Conservation (phyloP, 2,329 filamentous ascomycete species). For the Colletotrichum aenigma region DNA sequence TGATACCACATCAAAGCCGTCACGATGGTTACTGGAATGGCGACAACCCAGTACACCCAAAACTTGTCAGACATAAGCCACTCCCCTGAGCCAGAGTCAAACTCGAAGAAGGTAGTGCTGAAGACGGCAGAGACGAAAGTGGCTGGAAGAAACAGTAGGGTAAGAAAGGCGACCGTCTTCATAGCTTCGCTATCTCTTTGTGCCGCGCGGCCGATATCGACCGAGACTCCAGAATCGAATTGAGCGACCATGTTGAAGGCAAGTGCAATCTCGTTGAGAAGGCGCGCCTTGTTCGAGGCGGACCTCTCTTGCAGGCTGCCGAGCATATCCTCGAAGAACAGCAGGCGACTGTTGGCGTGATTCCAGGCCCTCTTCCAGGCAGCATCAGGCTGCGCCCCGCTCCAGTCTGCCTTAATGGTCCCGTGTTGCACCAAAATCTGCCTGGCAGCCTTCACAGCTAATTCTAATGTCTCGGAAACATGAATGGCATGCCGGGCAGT, state of each 20-base stretch:
- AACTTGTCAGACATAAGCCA: slow-evolving; percentile 35
- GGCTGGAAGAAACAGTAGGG: slow-evolving; percentile 52
- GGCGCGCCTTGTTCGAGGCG: slow-evolving; percentile 43
- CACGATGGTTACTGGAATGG: slow-evolving; percentile 29
- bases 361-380: slow-evolving; percentile 5
- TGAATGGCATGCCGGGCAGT: slow-evolving; percentile 48
- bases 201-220: slow-evolving; percentile 43
- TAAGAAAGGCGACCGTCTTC: slow-evolving; percentile 54
- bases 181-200: slow-evolving; percentile 54
- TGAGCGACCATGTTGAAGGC: slow-evolving; percentile 48
- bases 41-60: slow-evolving; percentile 40
- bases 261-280: slow-evolving; percentile 62
- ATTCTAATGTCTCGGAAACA: slow-evolving; percentile 44
- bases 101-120: slow-evolving; percentile 48
- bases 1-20: slow-evolving; percentile 26
- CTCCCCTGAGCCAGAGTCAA: slow-evolving; percentile 22
- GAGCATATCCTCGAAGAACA: slow-evolving; percentile 35
- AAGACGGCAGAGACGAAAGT: slow-evolving; percentile 56
- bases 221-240: slow-evolving; percentile 39
- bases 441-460: slow-evolving; percentile 33
- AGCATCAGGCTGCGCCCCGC: not conserved
- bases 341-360: slow-evolving; percentile 33
- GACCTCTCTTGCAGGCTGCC: slow-evolving; percentile 39
- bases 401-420: not conserved
- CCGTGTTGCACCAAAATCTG: slow-evolving; percentile 36